phyloP scores from a whole-genome alignment of 352 stramenopile genomes.

The Globisporangium rhizosaccharum region DNA sequence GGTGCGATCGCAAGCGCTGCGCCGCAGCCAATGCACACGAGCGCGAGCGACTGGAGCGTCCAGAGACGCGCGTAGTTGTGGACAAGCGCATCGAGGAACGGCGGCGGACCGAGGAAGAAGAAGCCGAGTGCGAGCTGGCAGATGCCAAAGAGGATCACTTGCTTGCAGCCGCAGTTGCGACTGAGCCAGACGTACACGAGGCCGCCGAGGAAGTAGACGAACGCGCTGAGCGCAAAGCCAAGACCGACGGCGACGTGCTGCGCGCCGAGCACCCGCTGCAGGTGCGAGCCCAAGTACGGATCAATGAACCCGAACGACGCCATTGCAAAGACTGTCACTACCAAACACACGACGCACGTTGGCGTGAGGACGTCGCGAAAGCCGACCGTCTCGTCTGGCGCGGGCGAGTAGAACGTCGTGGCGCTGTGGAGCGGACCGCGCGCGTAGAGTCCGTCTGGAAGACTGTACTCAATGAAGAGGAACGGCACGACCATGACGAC shows the following conservation, averaged over 20 bases:
- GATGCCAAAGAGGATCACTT: conserved; percentile 55
- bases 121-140: conserved; percentile 43
- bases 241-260: conserved; percentile 59
- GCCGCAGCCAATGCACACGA: conserved; percentile 54
- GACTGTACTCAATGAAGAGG: conserved; percentile 72
- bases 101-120: conserved; percentile 50
- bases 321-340: conserved; percentile 54
- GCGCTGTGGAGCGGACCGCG: conserved; percentile 15
- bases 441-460: conserved; percentile 53
- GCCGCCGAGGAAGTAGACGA: conserved; percentile 64
- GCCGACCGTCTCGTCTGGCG: conserved; percentile 16
- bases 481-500: conserved; percentile 62
- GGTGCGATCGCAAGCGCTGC: conserved; percentile 53
- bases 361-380: conserved; percentile 53
- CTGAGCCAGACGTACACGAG: conserved; percentile 59
- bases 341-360: conserved; percentile 43
- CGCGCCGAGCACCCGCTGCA: conserved; percentile 49
- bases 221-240: conserved; percentile 54
- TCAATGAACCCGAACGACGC: conserved; percentile 72
- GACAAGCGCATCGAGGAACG: conserved; percentile 42
- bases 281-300: conserved; percentile 51
- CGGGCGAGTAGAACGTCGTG: conserved; percentile 21
- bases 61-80: conserved; percentile 34
- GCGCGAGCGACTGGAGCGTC: conserved; percentile 40
- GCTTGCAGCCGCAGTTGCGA: conserved; percentile 50